Base-by-base conservation (phyloP, 192 early-diverging fungal genomes). In the Rhizoclosmatium sp. region DNA sequence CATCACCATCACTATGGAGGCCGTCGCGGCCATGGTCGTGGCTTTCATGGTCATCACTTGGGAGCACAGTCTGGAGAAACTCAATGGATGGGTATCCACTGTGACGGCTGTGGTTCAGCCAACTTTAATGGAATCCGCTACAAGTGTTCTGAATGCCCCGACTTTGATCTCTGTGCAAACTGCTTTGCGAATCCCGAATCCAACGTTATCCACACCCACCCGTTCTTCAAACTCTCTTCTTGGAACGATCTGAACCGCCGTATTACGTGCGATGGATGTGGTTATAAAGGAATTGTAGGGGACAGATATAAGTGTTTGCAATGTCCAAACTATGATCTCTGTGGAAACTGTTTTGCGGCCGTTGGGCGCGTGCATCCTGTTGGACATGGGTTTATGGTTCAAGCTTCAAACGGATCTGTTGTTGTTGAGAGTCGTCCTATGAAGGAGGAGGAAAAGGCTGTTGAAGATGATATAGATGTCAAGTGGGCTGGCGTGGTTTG, bases 111-210 rank as follows among this genome's bases (percentile, higher is more conserved):
- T 47, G 1, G n/a, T 4, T 81, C n/a, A 19, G 9, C 47, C 4
- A 41, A n/a, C 44, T 77, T 81, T 45, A 7, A 65, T 31, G 80
- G 80, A 41, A 14, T 16, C 5, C 78, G 80, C 16, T 80, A 47
- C 67, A 81, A 81, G 61, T 81, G 80, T 45, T 58, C 78, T 40
- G 48, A 64, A 16, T 81, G 80, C 60, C 3, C 19, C 10, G 80
- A 81, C 45, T 19, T 62, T 10, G 72, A 79, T 31, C n/a, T 75
- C 58, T 75, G 72, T 23, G 16, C 47, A 14, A 31, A 9, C n/a
- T 71, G 69, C 51, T 49, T 71, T 12, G 14, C 10, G n/a, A 45
- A 71, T 56, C n/a, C 51, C 39, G 40, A 40, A 7, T 7, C 21
- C 21, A 19, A 7, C 23, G 73, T 48, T 39, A 1, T 31, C 23